Evolutionary conservation across 306 rosid species (phyloP), one percentile per base, ranked within the genome.

Genomic region (Sesbania bispinosa): DNA sequence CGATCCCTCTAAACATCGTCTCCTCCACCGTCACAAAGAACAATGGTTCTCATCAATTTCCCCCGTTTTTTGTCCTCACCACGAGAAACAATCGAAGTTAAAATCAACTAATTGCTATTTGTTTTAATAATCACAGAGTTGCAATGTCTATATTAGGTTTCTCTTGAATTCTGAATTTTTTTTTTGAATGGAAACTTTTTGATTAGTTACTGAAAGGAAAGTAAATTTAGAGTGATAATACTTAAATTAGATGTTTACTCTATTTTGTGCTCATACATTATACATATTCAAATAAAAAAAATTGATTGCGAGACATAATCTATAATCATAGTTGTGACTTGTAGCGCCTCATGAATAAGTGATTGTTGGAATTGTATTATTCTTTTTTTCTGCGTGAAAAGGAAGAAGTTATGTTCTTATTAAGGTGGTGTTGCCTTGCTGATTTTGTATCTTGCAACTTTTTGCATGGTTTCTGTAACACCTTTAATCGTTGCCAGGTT

Each of bases 21-120:
- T 78, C 70, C 84, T 89, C 62, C 92, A 88, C 76, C 85, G 66
- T 61, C 76, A 27, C 50, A 92, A 92, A 83, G 95, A 92, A 62
- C 79, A 86, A 81, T 92, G 98, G 96, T 92, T 73, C 14, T 42
- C 6, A 2, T 11, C 30, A 10, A 1, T 43, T 20, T 20, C 5
- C 7, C 39, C 11, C 18, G 23, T 11, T 48, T 53, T 59, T 10
- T 23, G 13, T 43, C 39, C 42, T 21, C 38, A 39, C 11, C 67
- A 13, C 29, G n/a, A 11, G 21, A n/a, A 57, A 1, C 14, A 54
- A 43, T 30, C 10, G 0, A 69, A 69, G 41, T 41, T 51, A 20
- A 43, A 50, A 58, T 62, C 71, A 36, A 61, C 54, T 39, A 42
- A 4, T 32, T 2, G 43, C 60, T 39, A 15, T 27, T 61, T 47